Evolutionary conservation across 306 rosid species (phyloP).

Genomic region (Prunus campanulata): DNA sequence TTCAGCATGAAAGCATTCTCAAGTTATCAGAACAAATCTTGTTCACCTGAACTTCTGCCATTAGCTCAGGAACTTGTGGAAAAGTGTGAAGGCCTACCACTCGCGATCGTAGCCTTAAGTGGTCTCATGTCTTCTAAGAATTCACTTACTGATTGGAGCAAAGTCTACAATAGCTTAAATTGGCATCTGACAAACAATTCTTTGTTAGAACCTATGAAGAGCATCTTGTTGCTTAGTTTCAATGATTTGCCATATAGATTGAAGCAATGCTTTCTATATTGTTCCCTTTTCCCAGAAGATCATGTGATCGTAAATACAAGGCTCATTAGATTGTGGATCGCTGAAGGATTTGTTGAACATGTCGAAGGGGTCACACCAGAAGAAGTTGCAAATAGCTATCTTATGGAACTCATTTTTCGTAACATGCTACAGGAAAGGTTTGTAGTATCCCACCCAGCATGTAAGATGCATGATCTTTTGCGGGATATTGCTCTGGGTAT

Average conservation of each 20-base stretch:
- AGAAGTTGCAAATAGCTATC: not conserved
- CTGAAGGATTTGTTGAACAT: conserved; percentile 16
- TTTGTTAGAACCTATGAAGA: conserved; percentile 4
- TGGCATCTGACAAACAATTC: conserved; percentile 16
- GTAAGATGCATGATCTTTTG: conserved; percentile 28
- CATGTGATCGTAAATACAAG: not conserved
- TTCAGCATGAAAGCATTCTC: conserved; percentile 26
- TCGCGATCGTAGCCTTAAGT: conserved; percentile 13
- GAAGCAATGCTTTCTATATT: conserved; percentile 18
- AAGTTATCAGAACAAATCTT: not conserved
- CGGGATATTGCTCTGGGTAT: conserved; percentile 6
- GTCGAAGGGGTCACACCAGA: not conserved
- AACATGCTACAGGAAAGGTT: conserved; percentile 14
- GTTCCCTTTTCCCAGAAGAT: no score
- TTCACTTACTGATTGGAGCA: conserved; percentile 16
- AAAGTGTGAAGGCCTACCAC: conserved; percentile 25
- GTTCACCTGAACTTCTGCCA: not conserved
- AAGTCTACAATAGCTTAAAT: conserved; percentile 8
- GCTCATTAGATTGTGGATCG: conserved; percentile 15
- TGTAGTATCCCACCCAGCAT: not conserved
- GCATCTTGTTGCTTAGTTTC: conserved; percentile 24
- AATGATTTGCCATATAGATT: conserved; percentile 19
- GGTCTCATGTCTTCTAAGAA: conserved; percentile 20
- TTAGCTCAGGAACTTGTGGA: not conserved
- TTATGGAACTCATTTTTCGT: conserved; percentile 11